Percentiles rank a stretch among this genome's conserved stretches.
These are phyloP conservation scores for Phytophthora quininea DNA, from an alignment of 352 stramenopile genomes.

Conservation along the genomic window DNA sequence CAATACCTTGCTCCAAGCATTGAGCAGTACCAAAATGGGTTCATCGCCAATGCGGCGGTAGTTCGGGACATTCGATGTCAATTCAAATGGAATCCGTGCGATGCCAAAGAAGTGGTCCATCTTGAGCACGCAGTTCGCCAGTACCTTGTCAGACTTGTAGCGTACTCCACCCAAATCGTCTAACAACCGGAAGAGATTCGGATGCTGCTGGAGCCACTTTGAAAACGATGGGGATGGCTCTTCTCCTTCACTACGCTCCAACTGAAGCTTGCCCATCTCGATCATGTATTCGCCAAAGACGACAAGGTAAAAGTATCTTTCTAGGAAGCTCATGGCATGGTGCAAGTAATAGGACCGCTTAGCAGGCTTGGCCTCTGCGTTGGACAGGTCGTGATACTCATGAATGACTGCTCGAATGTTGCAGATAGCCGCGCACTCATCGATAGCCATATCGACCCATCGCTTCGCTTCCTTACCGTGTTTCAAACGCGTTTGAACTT, in stretches of 20 bases:
- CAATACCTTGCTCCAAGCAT: slow-evolving; percentile 71
- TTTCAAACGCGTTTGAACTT: slow-evolving; percentile 59
- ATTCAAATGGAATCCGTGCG: slow-evolving; percentile 62
- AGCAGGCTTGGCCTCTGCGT: slow-evolving; percentile 73
- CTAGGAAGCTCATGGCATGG: slow-evolving; percentile 85
- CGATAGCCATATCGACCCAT: slow-evolving; percentile 79
- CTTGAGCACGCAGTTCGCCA: slow-evolving; percentile 86
- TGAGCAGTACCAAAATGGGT: slow-evolving; percentile 85
- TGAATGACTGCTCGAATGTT: slow-evolving; percentile 85
- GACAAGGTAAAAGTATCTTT: slow-evolving; percentile 91
- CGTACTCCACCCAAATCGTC: slow-evolving; percentile 80
- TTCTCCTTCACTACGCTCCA: slow-evolving; percentile 12
- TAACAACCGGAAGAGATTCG: slow-evolving; percentile 74
- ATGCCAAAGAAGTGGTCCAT: slow-evolving; percentile 91
- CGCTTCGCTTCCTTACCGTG: slow-evolving; percentile 63
- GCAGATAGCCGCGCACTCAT: slow-evolving; percentile 74
- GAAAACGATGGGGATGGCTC: slow-evolving; percentile 57
- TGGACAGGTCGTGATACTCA: slow-evolving; percentile 77
- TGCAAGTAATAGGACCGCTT: slow-evolving; percentile 86
- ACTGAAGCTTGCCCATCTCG: slow-evolving; percentile 22
- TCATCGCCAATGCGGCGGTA: slow-evolving; percentile 82
- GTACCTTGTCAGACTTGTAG: slow-evolving; percentile 84
- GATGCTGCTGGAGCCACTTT: slow-evolving; percentile 79
- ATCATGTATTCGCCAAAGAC: slow-evolving; percentile 88
- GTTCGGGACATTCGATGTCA: slow-evolving; percentile 83